Evolutionary conservation across 2,329 filamentous ascomycete species (phyloP), one percentile per base, ranked within the genome.

Genomic region (Hypoxylon sp.): DNA sequence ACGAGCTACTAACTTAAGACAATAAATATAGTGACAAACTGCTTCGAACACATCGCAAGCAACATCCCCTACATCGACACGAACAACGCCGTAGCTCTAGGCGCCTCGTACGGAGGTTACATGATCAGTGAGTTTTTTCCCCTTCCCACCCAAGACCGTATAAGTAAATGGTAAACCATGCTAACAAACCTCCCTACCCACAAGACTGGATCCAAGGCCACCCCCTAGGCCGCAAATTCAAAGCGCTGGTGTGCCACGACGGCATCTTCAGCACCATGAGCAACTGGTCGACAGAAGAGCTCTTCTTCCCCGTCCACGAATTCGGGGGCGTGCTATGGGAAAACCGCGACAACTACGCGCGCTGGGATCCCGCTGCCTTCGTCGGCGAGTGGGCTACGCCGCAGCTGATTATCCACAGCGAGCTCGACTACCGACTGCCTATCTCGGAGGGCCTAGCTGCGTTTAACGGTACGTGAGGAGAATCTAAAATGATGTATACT

Each of bases 121-220:
- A 93, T 93, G 91, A 89, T 92, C 70, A 92, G 86, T 88, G 70
- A 75, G 85, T 73, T 2, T 39, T 15, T n/a, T 29, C 42, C n/a
- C 7, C 39, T 51, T 42, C 8, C 15, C 31, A 21, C 37, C 24
- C 31, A 17, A 32, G 39, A 13, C 8, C n/a, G 13, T 17, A 27
- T n/a, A 27, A 35, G n/a, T 3, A 19, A 13, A 6, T 2, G 21
- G 2, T 6, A 17, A 7, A 19, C 29, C n/a, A 54, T 32, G 44
- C 37, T 63, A 51, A 55, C 53, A 10, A 35, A 46, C 27, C 21
- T 2, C 50, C 51, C 72, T 74, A 48, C 29, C 58, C 73, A 17
- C 37, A 1, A 86, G 86, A 97, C 78, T 97, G 94, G 94, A 93
- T 97, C 74, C 93, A 97, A 80, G 94, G 94, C 6, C 92, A 96